These are phyloP conservation scores for Aotearoamyces nothofagi DNA, from an alignment of 2,329 filamentous ascomycete genomes.

Conservation along the genomic window DNA sequence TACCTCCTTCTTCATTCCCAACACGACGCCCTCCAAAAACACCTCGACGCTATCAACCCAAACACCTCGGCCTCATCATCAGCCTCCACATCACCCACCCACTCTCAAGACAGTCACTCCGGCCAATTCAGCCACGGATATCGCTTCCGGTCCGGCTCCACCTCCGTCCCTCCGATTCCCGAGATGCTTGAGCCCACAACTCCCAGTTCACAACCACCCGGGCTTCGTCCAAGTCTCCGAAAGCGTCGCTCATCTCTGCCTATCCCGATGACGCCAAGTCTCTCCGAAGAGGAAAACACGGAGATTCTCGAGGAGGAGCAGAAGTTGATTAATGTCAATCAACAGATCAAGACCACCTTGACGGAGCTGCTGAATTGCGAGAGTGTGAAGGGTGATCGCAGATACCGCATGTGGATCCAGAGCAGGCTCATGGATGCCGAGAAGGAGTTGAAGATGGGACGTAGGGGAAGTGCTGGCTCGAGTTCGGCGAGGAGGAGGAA, in stretches of 20 bases:
- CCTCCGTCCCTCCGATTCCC: constrained; percentile 3
- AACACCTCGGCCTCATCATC: constrained; percentile 4
- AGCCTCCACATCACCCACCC: constrained; percentile 2
- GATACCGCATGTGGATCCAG: constrained; percentile 33
- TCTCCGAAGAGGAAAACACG: constrained; percentile 5
- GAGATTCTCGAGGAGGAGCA: constrained; percentile 13
- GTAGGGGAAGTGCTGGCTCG: too few species aligned
- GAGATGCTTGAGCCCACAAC: not conserved
- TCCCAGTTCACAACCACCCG: constrained; percentile 3
- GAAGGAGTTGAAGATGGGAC: constrained; percentile 24
- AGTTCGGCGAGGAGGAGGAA: too few species aligned
- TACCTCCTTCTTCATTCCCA: constrained; percentile 21
- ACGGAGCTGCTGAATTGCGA: constrained; percentile 38
- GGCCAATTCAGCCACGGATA: constrained; percentile 3
- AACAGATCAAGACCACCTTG: constrained; percentile 35
- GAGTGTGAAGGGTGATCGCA: constrained; percentile 28
- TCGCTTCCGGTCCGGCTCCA: constrained; percentile 1
- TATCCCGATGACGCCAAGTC: constrained; percentile 10
- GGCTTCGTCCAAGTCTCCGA: constrained; percentile 3
- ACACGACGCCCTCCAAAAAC: constrained; percentile 19
- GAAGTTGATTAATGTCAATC: constrained; percentile 31
- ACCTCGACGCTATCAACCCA: constrained; percentile 12
- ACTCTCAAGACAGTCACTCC: constrained; percentile 3
- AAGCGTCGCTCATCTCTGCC: constrained; percentile 10
- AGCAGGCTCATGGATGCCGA: constrained; percentile 36